phyloP scores from a whole-genome alignment of 495 filamentous ascomycete species.

The Podospora pseudopauciseta region DNA sequence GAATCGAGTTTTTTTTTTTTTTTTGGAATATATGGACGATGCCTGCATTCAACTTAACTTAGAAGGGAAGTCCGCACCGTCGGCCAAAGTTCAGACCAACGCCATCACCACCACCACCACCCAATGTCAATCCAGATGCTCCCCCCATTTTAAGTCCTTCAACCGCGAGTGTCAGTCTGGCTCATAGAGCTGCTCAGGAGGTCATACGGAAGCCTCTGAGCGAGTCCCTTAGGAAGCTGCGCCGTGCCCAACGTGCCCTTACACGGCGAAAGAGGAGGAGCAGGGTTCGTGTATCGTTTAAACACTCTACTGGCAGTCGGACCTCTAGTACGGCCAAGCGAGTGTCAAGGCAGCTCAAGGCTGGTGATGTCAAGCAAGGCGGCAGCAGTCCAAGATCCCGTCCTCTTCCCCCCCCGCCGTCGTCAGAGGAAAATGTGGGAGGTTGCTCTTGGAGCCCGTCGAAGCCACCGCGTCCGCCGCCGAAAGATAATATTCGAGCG shows the following conservation, averaged over 20 bases:
- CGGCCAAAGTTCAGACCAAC: constrained; percentile 37
- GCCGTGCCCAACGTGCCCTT: constrained; percentile 28
- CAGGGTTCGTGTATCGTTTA: constrained; percentile 30
- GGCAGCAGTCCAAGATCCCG: neutral
- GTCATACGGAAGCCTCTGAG: constrained; percentile 35
- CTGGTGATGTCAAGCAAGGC: neutral
- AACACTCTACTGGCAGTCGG: constrained; percentile 18
- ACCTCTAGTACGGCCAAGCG: constrained; percentile 11
- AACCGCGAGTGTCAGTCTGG: constrained; percentile 22
- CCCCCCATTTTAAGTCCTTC: constrained; percentile 15
- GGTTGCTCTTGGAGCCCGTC: constrained; percentile 23
- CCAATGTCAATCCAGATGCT: constrained; percentile 23
- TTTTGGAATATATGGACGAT: constrained; percentile 45
- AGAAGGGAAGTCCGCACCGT: constrained; percentile 46
- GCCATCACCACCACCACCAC: constrained; percentile 3
- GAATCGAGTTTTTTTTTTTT: constrained; percentile 20
- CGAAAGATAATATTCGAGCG: neutral
- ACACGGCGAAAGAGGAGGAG: constrained; percentile 19
- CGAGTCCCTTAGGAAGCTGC: constrained; percentile 28
- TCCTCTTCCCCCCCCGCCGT: neutral
- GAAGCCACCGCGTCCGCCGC: constrained; percentile 8
- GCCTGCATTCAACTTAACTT: constrained; percentile 48
- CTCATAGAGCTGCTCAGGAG: constrained; percentile 37
- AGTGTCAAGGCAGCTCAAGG: constrained; percentile 10
- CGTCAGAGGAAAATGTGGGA: constrained; percentile 12